Conservation (phyloP, 164 flowering plant species). For the Macadamia tetraphylla region DNA sequence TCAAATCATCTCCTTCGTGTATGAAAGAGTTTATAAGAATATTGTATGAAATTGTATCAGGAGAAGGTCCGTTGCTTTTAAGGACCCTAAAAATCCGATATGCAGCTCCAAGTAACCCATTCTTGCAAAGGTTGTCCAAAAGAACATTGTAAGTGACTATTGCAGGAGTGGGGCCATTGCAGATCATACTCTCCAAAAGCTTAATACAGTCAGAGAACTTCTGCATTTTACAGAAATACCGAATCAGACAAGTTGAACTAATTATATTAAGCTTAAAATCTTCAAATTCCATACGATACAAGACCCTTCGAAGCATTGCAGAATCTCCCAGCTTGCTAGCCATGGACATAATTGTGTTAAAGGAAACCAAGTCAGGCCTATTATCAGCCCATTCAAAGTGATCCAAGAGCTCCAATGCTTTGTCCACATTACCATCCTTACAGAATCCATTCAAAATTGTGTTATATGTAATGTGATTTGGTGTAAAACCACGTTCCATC, state of each 20-base stretch:
- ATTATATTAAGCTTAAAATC: constrained; percentile 32
- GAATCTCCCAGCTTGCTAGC: constrained; percentile 42
- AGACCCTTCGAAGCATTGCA: constrained; percentile 24
- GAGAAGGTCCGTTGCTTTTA: constrained; percentile 19
- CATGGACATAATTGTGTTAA: constrained; percentile 43
- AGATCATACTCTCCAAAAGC: constrained; percentile 32
- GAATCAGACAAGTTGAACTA: constrained; percentile 34
- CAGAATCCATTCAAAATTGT: constrained; percentile 46
- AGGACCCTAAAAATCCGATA: constrained; percentile 17
- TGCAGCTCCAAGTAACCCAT: constrained; percentile 28
- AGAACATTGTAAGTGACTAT: constrained; percentile 36
- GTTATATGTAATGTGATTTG: constrained; percentile 39
- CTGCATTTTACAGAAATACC: constrained; percentile 30
- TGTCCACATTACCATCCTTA: constrained; percentile 26
- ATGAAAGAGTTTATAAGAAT: constrained; percentile 40
- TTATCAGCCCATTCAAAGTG: constrained; percentile 22
- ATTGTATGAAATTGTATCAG: constrained; percentile 36
- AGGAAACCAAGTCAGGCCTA: constrained; percentile 42
- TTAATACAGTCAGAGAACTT: constrained; percentile 29
- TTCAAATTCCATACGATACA: constrained; percentile 34
- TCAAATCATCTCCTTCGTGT: constrained; percentile 13
- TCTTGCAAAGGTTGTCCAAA: constrained; percentile 37
- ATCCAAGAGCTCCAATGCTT: constrained; percentile 37
- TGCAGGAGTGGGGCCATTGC: constrained; percentile 27
- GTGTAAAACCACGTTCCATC: constrained; percentile 33